These are phyloP conservation scores for Cercospora brassicicola DNA, from an alignment of 2,329 filamentous ascomycete species.

Conservation along the genomic window DNA sequence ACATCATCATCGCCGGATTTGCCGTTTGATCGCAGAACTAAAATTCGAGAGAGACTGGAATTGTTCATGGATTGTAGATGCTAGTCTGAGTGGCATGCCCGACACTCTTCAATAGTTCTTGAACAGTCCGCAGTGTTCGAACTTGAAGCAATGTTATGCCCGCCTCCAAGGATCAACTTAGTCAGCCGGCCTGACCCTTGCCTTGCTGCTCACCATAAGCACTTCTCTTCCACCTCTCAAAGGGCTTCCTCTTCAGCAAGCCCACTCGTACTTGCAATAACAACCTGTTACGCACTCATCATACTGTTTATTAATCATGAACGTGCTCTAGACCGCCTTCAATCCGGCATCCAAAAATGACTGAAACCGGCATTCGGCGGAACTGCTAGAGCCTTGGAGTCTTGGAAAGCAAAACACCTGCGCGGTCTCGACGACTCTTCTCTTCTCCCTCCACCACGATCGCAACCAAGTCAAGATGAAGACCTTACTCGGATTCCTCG, in stretches of 20 bases:
- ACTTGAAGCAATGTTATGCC: neutral
- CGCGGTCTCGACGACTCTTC: neutral
- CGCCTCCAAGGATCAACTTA: neutral
- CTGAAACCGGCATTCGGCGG: constrained; percentile 1
- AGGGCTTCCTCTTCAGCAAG: neutral
- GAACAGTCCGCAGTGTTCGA: neutral
- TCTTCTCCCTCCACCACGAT: neutral
- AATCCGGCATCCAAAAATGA: neutral
- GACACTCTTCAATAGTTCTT: neutral
- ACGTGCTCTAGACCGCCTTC: neutral
- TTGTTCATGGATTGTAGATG: neutral
- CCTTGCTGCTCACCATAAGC: neutral
- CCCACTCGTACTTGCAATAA: too few relatives aligned
- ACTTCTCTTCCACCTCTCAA: too few relatives aligned
- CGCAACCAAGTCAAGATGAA: neutral
- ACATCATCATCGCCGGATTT: too few relatives aligned
- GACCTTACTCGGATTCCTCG: neutral
- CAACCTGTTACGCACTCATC: too few relatives aligned
- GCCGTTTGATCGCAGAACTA: too few relatives aligned
- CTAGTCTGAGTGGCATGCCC: neutral
- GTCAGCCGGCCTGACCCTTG: neutral
- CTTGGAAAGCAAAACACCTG: neutral
- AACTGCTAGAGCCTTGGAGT: neutral
- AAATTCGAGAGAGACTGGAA: too few relatives aligned
- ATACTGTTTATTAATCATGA: neutral